These are phyloP conservation scores for Tilletia indica DNA, from an alignment of 1,284 basidiomycete species.

Conservation along the genomic window DNA sequence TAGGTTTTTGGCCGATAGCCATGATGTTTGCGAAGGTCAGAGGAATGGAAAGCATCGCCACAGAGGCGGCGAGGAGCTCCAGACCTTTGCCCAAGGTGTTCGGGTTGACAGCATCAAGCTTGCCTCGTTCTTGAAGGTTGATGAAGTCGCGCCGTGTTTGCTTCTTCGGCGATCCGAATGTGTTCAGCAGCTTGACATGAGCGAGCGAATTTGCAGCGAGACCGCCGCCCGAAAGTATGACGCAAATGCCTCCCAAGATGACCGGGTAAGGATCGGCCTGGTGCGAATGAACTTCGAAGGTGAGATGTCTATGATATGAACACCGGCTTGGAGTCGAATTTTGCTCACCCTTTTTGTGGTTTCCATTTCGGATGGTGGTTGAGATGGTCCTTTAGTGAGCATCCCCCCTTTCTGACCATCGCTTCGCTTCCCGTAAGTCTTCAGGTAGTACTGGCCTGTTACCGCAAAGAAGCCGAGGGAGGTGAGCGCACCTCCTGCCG, in stretches of 20 bases:
- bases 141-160: not conserved
- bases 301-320: no score
- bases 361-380: no score
- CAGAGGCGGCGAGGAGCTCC: not conserved
- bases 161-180: not conserved
- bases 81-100: not conserved
- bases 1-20: not conserved
- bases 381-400: not conserved
- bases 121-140: not conserved
- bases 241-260: not conserved
- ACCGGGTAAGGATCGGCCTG: constrained; percentile 1
- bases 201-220: not conserved
- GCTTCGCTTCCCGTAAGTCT: constrained; percentile 2
- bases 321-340: no score
- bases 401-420: not conserved
- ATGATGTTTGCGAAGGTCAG: not conserved
- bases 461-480: not conserved
- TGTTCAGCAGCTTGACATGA: not conserved
- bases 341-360: no score
- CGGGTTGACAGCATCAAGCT: not conserved
- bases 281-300: not conserved
- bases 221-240: not conserved
- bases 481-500: not conserved
- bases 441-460: not conserved
- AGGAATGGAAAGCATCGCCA: not conserved